These are phyloP conservation scores for Neonectria faginata DNA, from an alignment of 2,329 filamentous ascomycete species.

Conservation along the genomic window DNA sequence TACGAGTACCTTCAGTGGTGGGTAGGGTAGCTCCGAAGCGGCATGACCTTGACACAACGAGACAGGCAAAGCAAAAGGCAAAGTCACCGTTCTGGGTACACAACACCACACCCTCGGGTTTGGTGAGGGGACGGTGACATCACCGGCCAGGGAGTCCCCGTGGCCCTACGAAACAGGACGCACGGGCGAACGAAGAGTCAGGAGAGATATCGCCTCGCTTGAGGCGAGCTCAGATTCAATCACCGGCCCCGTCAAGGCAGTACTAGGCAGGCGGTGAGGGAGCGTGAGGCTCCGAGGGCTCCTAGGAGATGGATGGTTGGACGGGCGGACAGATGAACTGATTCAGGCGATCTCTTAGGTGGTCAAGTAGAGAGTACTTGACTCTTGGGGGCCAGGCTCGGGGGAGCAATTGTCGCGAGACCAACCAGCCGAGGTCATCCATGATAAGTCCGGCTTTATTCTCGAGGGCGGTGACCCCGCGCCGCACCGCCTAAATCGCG, in stretches of 20 bases:
- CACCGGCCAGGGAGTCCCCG: constrained; percentile 39
- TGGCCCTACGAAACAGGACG: constrained; percentile 31
- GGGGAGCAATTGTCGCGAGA: constrained; percentile 17
- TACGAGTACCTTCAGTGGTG: constrained; percentile 12
- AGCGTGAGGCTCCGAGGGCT: constrained; percentile 6
- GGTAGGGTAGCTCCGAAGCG: constrained; percentile 18
- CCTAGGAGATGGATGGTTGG: constrained; percentile 20
- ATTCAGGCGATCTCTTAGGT: not conserved
- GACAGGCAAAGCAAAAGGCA: constrained; percentile 26
- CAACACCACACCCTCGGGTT: constrained; percentile 41
- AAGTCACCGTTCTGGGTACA: constrained; percentile 23
- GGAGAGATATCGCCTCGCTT: constrained; percentile 15
- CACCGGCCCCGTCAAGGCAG: constrained; percentile 6
- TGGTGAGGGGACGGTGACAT: constrained; percentile 43
- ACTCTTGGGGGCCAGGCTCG: constrained; percentile 10
- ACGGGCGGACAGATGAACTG: constrained; percentile 10
- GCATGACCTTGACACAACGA: constrained; percentile 23
- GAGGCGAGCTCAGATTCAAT: constrained; percentile 9
- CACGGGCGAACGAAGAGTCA: constrained; percentile 21
- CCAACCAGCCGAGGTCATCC: constrained; percentile 35
- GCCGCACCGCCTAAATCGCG: constrained; percentile 37
- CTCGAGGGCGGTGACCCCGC: constrained; percentile 49
- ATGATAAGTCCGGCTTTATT: constrained; percentile 48
- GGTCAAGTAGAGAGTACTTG: constrained; percentile 13
- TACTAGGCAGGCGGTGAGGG: constrained; percentile 22